These are phyloP conservation scores for Aspergillus quadricinctus DNA, from an alignment of 2,329 filamentous ascomycete genomes.

Conservation along the genomic window DNA sequence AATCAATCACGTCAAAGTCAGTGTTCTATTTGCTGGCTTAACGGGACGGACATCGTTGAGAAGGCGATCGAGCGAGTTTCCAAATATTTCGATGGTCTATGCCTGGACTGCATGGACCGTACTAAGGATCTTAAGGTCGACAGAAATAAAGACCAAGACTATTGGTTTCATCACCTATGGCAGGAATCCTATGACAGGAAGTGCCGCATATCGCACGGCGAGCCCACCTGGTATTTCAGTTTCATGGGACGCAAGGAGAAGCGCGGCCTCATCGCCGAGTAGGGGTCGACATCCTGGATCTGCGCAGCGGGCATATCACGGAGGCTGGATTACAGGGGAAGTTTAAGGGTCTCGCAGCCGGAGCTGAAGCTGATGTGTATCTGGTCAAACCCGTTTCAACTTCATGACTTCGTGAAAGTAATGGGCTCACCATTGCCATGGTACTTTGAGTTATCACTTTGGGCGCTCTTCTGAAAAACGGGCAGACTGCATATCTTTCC, in stretches of 20 bases:
- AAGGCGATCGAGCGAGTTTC: neutral
- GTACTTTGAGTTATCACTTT: neutral
- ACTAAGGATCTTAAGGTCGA: neutral
- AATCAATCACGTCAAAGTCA: no score
- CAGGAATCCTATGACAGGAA: neutral
- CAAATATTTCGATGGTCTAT: conserved; percentile 5
- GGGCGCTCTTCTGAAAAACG: neutral
- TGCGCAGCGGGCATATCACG: no score
- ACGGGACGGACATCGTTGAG: neutral
- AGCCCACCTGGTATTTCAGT: conserved; percentile 4
- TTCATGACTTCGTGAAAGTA: conserved; percentile 17
- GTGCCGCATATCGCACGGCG: conserved; percentile 1
- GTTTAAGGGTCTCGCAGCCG: conserved; percentile 12
- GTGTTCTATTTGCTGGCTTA: neutral
- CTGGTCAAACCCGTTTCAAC: conserved; percentile 23
- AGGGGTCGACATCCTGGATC: no score
- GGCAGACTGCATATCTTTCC: neutral
- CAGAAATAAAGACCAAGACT: conserved; percentile 1
- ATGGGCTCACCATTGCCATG: conserved; percentile 6
- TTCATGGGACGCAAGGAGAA: conserved; percentile 8
- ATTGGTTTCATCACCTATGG: neutral
- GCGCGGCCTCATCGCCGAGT: neutral
- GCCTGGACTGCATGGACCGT: conserved; percentile 6
- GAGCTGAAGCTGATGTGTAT: conserved; percentile 22
- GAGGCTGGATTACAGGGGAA: no score